A percentile compares a stretch with the other conserved stretches of the same genome.
Conservation (phyloP, 768 basidiomycete genomes). For the Leucogyrophana mollusca region DNA sequence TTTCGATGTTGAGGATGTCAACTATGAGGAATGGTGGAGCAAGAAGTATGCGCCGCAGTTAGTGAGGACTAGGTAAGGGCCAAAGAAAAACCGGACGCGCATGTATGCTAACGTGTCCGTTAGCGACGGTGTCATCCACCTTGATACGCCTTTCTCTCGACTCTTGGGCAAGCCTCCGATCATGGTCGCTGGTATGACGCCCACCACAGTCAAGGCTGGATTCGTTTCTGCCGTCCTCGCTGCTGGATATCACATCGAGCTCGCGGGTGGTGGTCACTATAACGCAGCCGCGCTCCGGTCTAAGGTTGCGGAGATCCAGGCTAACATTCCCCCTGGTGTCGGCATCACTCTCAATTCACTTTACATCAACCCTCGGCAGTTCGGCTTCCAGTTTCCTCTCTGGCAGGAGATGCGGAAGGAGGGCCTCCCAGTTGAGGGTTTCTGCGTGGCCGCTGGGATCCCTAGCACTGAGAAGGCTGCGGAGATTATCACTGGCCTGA, state of each 20-base stretch:
- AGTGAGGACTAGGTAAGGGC: conserved; percentile 89
- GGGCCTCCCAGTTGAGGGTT: conserved; percentile 96
- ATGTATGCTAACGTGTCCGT: neutral
- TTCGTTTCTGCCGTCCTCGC: conserved; percentile 92
- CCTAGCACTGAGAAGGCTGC: conserved; percentile 96
- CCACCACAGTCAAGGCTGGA: conserved; percentile 91
- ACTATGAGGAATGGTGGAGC: conserved; percentile 87
- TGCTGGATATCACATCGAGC: conserved; percentile 94
- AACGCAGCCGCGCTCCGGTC: conserved; percentile 83
- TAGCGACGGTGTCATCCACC: conserved; percentile 87
- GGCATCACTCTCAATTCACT: conserved; percentile 93
- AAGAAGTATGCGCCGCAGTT: conserved; percentile 84
- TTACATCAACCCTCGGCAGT: conserved; percentile 98
- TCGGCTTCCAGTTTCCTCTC: conserved; percentile 93
- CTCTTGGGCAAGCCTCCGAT: conserved; percentile 95
- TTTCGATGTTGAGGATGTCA: conserved; percentile 62
- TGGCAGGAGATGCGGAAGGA: conserved; percentile 98
- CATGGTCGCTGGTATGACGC: conserved; percentile 99
- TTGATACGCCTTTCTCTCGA: conserved; percentile 96
- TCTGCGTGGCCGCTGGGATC: conserved; percentile 97
- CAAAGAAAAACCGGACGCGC: conserved; percentile 48
- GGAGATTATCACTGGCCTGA: conserved; percentile 88
- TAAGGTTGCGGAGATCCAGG: conserved; percentile 92
- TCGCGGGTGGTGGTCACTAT: conserved; percentile 98
- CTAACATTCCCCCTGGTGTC: conserved; percentile 80